Conservation (phyloP, 2,329 filamentous ascomycete species). For the Blumeria graminis region DNA sequence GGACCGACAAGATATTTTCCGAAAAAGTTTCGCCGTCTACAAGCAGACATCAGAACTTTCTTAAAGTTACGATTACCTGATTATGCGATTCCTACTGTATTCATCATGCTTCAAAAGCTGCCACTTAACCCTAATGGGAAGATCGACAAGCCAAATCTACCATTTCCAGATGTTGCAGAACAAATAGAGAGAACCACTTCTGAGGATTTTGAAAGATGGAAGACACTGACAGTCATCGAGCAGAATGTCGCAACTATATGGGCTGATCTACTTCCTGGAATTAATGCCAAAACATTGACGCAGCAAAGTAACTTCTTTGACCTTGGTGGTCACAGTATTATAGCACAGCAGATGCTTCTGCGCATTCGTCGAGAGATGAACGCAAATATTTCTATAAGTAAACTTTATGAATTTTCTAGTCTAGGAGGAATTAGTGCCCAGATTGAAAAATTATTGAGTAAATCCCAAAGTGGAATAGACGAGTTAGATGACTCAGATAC, state of each 20-base stretch:
- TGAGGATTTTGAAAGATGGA: neutral
- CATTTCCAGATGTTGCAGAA: slow-evolving; percentile 48
- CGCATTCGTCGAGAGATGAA: slow-evolving; percentile 36
- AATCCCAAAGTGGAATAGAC: slow-evolving; percentile 7
- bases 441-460: slow-evolving; percentile 22
- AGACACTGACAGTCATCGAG: slow-evolving; percentile 30
- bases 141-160: slow-evolving; percentile 54
- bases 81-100: slow-evolving; percentile 53
- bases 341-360: slow-evolving; percentile 62
- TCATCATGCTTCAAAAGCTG: slow-evolving; percentile 47
- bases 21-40: slow-evolving; percentile 20
- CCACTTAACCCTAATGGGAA: slow-evolving; percentile 75
- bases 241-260: slow-evolving; percentile 45
- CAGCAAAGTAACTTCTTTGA: slow-evolving; percentile 50
- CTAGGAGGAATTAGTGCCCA: slow-evolving; percentile 25
- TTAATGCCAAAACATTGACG: slow-evolving; percentile 42
- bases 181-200: slow-evolving; percentile 31
- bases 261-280: slow-evolving; percentile 41
- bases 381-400: slow-evolving; percentile 43
- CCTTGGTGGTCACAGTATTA: slow-evolving; percentile 54
- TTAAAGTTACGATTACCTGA: slow-evolving; percentile 47
- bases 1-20: neutral
- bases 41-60: slow-evolving; percentile 33
- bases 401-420: slow-evolving; percentile 44
- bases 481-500: slow-evolving; percentile 21